Conservation (phyloP, 2,329 filamentous ascomycete genomes). For the Venturia nashicola region DNA sequence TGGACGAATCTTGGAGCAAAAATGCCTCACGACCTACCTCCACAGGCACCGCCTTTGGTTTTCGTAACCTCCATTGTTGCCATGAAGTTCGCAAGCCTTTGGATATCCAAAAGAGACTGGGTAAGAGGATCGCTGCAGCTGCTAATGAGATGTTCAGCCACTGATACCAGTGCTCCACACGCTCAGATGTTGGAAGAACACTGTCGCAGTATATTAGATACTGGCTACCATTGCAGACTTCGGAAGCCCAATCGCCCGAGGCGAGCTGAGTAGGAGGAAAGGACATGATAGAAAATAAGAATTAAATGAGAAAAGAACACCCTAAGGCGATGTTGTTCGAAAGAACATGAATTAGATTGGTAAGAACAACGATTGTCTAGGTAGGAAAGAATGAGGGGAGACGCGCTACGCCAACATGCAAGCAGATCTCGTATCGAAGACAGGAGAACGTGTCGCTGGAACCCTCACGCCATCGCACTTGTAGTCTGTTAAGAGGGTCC, state of each 20-base stretch:
- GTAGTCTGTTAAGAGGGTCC: neutral
- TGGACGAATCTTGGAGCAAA: neutral
- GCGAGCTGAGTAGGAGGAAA: neutral
- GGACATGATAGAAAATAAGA: neutral
- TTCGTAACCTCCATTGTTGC: neutral
- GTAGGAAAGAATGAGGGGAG: neutral
- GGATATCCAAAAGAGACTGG: neutral
- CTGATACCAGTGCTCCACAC: slow-evolving; percentile 3
- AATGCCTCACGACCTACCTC: neutral
- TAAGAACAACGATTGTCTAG: neutral
- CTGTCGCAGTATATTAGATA: slow-evolving; percentile 3
- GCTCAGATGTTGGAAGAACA: neutral
- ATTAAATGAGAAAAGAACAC: neutral
- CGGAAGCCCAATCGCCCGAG: neutral
- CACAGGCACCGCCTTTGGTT: neutral
- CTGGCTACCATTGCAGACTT: neutral
- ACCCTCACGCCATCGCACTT: neutral
- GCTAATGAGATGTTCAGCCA: neutral
- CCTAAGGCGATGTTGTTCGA: neutral
- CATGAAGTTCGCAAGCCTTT: neutral
- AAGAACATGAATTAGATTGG: slow-evolving; percentile 10
- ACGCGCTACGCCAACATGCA: neutral
- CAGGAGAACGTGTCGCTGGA: neutral
- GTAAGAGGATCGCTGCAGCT: neutral
- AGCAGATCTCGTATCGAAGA: neutral